Evolutionary conservation across 306 rosid species (phyloP).

Genomic region (Erythrophleum fordii): DNA sequence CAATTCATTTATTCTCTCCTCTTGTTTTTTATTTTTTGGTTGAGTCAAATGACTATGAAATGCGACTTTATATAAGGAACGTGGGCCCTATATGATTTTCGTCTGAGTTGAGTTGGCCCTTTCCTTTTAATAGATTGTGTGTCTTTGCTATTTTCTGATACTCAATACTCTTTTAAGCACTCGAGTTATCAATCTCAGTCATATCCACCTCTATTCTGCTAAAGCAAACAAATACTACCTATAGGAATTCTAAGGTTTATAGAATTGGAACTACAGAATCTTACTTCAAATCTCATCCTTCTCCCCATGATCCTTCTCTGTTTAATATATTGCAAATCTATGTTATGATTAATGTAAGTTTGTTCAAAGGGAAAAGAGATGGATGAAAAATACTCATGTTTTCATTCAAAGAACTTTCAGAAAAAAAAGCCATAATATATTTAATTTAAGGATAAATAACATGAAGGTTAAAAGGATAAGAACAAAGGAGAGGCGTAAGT

Average conservation of each 20-base stretch:
- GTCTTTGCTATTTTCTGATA: constrained; percentile 38
- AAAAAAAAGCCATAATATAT: not conserved
- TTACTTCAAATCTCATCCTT: not conserved
- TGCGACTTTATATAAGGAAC: constrained; percentile 43
- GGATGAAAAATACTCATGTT: not conserved
- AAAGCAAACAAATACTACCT: constrained; percentile 3
- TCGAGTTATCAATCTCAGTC: constrained; percentile 30
- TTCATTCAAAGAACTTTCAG: constrained; percentile 5
- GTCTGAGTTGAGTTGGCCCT: constrained; percentile 45
- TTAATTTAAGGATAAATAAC: constrained; percentile 19
- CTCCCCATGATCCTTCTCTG: not conserved
- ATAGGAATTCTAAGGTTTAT: not conserved
- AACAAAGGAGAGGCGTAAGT: constrained; percentile 2
- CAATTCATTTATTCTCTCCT: not conserved
- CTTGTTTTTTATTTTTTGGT: not conserved
- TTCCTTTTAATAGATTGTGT: constrained; percentile 37
- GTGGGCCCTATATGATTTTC: constrained; percentile 55
- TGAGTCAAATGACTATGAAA: constrained; percentile 40
- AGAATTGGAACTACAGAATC: constrained; percentile 12
- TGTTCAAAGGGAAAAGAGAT: not conserved
- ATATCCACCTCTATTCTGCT: constrained; percentile 9
- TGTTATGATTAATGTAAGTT: not conserved
- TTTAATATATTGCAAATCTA: no score
- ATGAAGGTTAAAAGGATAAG: constrained; percentile 9
- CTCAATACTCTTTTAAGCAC: constrained; percentile 37